Conservation (phyloP, 306 rosid species). For the Fragaria nilgerrensis region DNA sequence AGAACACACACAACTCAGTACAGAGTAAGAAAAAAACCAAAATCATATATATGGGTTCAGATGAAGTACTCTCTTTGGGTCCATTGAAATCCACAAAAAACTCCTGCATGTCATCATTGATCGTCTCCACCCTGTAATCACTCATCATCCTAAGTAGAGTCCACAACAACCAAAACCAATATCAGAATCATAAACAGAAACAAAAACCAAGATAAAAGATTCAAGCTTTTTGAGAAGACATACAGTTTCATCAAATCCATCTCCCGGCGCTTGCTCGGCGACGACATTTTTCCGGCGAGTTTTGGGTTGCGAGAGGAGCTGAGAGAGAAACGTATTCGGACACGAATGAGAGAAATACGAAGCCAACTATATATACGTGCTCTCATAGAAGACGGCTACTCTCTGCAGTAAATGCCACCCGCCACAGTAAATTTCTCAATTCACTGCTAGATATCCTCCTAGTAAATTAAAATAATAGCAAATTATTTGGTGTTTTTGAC, state of each 20-base stretch:
- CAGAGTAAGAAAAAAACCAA: background rate
- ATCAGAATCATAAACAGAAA: background rate
- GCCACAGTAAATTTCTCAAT: background rate
- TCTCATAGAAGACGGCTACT: background rate
- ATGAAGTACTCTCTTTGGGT: slow-evolving; percentile 67
- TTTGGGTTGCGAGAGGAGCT: slow-evolving; percentile 15
- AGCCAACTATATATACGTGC: background rate
- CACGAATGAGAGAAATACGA: slow-evolving; percentile 11
- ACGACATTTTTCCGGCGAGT: slow-evolving; percentile 51
- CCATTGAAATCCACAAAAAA: slow-evolving; percentile 78
- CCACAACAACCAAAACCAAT: slow-evolving; percentile 16
- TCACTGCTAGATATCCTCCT: slow-evolving; percentile 1
- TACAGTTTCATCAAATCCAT: slow-evolving; percentile 95
- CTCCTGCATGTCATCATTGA: slow-evolving; percentile 75
- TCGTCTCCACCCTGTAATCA: slow-evolving; percentile 79
- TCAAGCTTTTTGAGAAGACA: slow-evolving; percentile 4
- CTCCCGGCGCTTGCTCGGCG: slow-evolving; percentile 86
- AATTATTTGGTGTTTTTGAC: background rate
- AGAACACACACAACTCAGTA: slow-evolving; percentile 1
- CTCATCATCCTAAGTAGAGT: slow-evolving; percentile 73
- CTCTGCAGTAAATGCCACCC: background rate
- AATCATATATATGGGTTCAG: slow-evolving; percentile 24
- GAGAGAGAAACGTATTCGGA: slow-evolving; percentile 5
- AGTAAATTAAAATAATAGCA: background rate
- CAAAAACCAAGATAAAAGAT: background rate